Base-by-base conservation (phyloP, 2,329 filamentous ascomycete species). In the Thelonectria blattea region DNA sequence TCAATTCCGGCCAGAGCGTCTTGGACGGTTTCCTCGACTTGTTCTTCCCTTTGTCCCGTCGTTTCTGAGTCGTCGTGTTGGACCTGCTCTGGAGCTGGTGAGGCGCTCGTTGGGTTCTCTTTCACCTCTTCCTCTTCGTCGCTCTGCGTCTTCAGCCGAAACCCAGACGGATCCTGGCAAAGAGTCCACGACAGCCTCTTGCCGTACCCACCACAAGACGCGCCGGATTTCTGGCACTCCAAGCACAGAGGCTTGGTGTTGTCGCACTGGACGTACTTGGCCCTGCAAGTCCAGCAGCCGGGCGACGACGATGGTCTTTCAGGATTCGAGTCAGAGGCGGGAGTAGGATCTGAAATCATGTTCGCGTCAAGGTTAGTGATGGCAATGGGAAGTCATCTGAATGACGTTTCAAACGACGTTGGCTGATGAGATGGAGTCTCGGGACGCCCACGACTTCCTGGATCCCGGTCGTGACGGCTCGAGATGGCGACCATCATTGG, bases 251-350 rank as follows among this genome's bases (percentile, higher is more conserved):
- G 68, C 7, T 64, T 61, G 0, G 61, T 47, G 42, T 70, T 68
- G 46, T 74, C 73, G 49, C 72, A 75, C 45, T 70, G 69, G 51
- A 70, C 55, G 17, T 70, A 66, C 18, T 68, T 70, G 3, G 68
- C 66, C 5, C 68, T 57, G 56, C 68, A 70, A 0, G 68, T 70
- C 68, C 68, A 70, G 24, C 68, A 70, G 11, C 68, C 68, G 2
- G 22, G 41, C 15, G 41, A 15, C 15, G 41, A 15, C n/a, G 9
- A 7, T 43, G 18, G 9, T 43, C n/a, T 43, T 18, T n/a, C n/a
- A 43, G 68, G 34, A 37, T 5, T 37, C 34, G 34, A 14, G 34
- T 15, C 10, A 2, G 15, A 14, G 34, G 34, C 15, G 12, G 11
- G 11, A 15, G 9, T 3, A 8, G 12, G 11, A 15, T 14, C 34